A percentile compares a stretch with the other conserved stretches of the same genome.
phyloP scores from a whole-genome alignment of 352 stramenopile genomes.

The Aphanomyces invadans region DNA sequence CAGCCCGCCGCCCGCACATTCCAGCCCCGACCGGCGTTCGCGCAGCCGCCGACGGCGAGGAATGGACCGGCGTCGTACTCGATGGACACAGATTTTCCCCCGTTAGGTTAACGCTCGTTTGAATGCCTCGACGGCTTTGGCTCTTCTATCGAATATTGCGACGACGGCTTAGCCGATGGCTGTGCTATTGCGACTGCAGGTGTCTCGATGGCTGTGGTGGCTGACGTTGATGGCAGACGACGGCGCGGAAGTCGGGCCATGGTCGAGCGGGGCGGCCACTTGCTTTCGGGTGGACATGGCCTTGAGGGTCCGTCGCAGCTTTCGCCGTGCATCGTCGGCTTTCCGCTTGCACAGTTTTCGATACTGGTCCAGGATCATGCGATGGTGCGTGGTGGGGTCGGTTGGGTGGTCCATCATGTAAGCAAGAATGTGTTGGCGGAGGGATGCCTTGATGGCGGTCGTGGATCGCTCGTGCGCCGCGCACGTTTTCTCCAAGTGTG shows the following conservation, averaged over 20 bases:
- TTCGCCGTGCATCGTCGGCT: conserved; percentile 5
- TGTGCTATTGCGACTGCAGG: too few species aligned
- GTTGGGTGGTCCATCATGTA: too few species aligned
- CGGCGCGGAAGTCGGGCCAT: too few species aligned
- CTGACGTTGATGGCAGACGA: too few species aligned
- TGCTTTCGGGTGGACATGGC: not conserved
- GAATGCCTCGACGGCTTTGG: not conserved
- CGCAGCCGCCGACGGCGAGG: not conserved
- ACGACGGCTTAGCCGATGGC: too few species aligned
- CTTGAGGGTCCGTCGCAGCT: conserved; percentile 1
- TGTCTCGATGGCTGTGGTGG: too few species aligned
- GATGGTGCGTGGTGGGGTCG: not conserved
- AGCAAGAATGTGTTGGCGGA: not conserved
- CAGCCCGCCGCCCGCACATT: not conserved
- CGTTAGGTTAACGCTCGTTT: conserved; percentile 6
- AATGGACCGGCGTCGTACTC: not conserved
- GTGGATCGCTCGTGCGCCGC: not conserved
- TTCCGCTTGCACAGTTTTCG: conserved; percentile 14
- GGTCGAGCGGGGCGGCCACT: too few species aligned
- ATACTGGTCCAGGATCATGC: conserved; percentile 2
- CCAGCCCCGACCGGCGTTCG: not conserved
- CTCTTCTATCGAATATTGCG: too few species aligned
- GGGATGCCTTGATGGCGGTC: not conserved
- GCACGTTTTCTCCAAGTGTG: not conserved
- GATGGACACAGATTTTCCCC: conserved; percentile 4